Base-by-base conservation (phyloP, 2,329 filamentous ascomycete species). In the Neonectria neomacrospora region DNA sequence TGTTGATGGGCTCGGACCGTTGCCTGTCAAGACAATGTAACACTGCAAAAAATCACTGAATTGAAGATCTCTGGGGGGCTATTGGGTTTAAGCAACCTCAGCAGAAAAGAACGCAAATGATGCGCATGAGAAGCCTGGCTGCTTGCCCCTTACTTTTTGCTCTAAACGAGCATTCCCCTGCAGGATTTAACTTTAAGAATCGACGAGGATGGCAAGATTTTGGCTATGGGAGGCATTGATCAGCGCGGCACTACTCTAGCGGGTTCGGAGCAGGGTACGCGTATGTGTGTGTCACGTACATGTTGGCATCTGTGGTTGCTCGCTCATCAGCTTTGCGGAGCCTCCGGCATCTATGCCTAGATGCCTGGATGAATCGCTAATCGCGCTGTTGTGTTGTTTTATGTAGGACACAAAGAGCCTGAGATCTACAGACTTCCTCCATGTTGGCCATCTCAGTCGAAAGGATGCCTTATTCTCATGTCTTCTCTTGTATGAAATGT, bases 61-160 rank as follows among this genome's bases (percentile, higher is more conserved):
- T 42, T 14, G 22, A 57, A 41, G 44, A 50, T 50, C 54, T 50
- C 22, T 34, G 54, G 54, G 42, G 12, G 42, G 22, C 14, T 8
- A 20, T 30, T 16, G 54, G 44, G 42, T 28, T 22, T 37, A 34
- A 57, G 44, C 44, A 20, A 41, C 41, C 54, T 57, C 28, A 30
- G 28, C 53, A 16, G 22, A 47, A 14, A 30, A 50, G n/a, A 18
- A 2, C 30, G 10, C 54, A 37, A 20, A 47, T 37, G 18, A 57
- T 57, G 54, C 14, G 44, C 54, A 39, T 22, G 54, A 50, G 32
- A 50, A 39, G 23, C 14, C 23, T 11, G 30, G 54, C 10, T 34
- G 53, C 18, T 28, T 7, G 10, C 54, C 54, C 54, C 54, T 20
- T 39, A 57, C 18, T 28, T 50, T 14, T 44, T 20, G 45, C 54